Evolutionary conservation across 176 grass and related monocot species (phyloP), one percentile per base, ranked within the genome.

Genomic region (Aegilops sharonensis): DNA sequence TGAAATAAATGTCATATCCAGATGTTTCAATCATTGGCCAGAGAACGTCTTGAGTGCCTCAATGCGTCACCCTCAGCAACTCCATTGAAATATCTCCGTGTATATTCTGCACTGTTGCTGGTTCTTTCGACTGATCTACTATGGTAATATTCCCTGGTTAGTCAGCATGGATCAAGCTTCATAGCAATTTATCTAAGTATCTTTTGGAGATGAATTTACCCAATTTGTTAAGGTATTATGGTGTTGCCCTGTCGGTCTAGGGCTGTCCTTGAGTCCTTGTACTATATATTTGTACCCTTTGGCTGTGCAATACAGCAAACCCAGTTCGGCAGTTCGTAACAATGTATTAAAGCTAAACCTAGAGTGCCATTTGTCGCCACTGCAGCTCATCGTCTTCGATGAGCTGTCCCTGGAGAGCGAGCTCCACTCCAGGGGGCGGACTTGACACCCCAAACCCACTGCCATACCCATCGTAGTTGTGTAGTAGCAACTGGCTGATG

Each of bases 1-100:
- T 92, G 80, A 89, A 82, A 80, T 87, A 73, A 32, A 88, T 90
- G 78, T 71, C 48, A 87, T 82, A 87, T 78, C 82, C 88, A 99
- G 97, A 91, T 94, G 88, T 99, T 99, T 87, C 92, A 93, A 82
- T 93, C 89, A 81, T 78, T 96, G 78, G 97, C 92, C 79, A 97
- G 87, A 94, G 97, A 99, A 87, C 88, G 94, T 36, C 90, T 99
- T 84, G 97, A 99, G 64, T 86, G 52, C 69, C 91, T 99, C 83
- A 93, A 97, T 91, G 89, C 85, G 45, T 97, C 92, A 63, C 97
- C 97, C 39, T 88, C 90, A 85, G 87, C 89, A 68, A 99, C 94
- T 78, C 89, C 94, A 74, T 91, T 62, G 88, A 99, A 92, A 81
- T 99, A 99, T 76, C 89, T 94, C 6, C 94, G 90, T 60, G 94